Evolutionary conservation across 2,329 filamentous ascomycete species (phyloP), one percentile per base, ranked within the genome.

Genomic region (Xylaria sp.): DNA sequence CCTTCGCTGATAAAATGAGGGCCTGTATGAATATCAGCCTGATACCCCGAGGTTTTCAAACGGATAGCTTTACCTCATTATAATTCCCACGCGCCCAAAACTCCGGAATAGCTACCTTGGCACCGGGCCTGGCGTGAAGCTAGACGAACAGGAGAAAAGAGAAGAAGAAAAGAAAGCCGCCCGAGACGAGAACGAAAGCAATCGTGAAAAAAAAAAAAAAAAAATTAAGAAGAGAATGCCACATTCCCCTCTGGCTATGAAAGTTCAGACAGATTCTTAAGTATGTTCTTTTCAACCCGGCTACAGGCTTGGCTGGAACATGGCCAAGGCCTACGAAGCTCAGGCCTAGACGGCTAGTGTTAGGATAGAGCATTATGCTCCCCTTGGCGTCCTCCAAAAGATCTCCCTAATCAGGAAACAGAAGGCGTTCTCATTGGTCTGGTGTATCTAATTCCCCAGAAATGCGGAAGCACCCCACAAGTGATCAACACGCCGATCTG

Each of bases 331-430:
- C 27, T 12, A 47, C 53, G 56, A 47, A 32, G 30, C 47, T 17
- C 14, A 21, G 54, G 32, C 32, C 12, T 47, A 45, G 56, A 65
- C 56, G 27, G 17, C 58, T 45, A 21, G 39, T 42, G 58, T 61
- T 34, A 53, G 51, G 64, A 32, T 51, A 56, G 51, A n/a, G 56
- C 21, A 56, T 61, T 19, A 53, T n/a, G 21, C 3, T 39, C 4
- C 4, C 27, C 63, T 65, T 65, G 63, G 57, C 57, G 21, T 42
- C 36, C 8, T 14, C 32, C 17, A 61, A 14, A 14, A 56, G 11
- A 42, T 55, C 54, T 66, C 45, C 64, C 64, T 58, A 24, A 67
- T 67, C 9, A 8, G 64, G 64, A 62, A 47, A 19, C 0, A 21
- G 14, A n/a, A 32, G 17, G 42, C 3, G n/a, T 30, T 34, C 6